Percentiles rank a stretch among this genome's conserved stretches.
Evolutionary conservation across 2,329 filamentous ascomycete genomes (phyloP).

Genomic region (Colletotrichum ledebouriae): DNA sequence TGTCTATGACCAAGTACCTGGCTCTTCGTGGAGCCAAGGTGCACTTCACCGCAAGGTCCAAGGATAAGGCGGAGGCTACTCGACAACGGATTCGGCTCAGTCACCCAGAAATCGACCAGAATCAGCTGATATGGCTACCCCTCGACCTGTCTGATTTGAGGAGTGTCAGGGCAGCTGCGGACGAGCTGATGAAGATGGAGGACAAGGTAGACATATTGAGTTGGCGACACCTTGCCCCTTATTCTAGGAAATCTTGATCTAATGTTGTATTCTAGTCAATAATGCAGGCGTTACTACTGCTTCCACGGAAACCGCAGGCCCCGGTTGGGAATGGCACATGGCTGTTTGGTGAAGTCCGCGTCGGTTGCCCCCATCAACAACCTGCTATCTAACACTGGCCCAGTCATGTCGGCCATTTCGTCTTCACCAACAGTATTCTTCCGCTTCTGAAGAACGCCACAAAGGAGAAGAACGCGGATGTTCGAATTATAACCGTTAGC

Average conservation of each 20-base stretch:
- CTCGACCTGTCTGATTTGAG: conserved; percentile 46
- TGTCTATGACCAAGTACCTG: conserved; percentile 45
- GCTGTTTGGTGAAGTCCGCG: conserved; percentile 42
- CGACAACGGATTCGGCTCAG: conserved; percentile 26
- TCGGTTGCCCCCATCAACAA: not conserved
- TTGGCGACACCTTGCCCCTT: conserved; percentile 24
- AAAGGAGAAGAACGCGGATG: conserved; percentile 41
- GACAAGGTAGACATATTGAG: conserved; percentile 47
- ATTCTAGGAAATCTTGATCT: not conserved
- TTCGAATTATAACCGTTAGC: conserved; percentile 46
- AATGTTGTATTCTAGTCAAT: conserved; percentile 44
- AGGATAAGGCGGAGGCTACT: conserved; percentile 42
- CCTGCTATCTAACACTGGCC: conserved; percentile 14
- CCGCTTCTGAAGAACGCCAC: conserved; percentile 47
- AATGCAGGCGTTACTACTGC: conserved; percentile 43
- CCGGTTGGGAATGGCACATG: conserved; percentile 47
- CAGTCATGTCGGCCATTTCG: conserved; percentile 48
- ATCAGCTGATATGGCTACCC: conserved; percentile 42
- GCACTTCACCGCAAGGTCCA: conserved; percentile 46
- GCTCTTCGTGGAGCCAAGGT: conserved; percentile 47
- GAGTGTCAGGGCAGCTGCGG: conserved; percentile 43
- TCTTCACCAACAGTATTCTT: conserved; percentile 47
- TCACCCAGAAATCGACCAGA: conserved; percentile 34
- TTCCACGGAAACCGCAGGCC: conserved; percentile 29
- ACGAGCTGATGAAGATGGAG: conserved; percentile 44